Evolutionary conservation across 2,329 filamentous ascomycete species (phyloP), one percentile per base, ranked within the genome.

Genomic region (Aspergillus ruber): DNA sequence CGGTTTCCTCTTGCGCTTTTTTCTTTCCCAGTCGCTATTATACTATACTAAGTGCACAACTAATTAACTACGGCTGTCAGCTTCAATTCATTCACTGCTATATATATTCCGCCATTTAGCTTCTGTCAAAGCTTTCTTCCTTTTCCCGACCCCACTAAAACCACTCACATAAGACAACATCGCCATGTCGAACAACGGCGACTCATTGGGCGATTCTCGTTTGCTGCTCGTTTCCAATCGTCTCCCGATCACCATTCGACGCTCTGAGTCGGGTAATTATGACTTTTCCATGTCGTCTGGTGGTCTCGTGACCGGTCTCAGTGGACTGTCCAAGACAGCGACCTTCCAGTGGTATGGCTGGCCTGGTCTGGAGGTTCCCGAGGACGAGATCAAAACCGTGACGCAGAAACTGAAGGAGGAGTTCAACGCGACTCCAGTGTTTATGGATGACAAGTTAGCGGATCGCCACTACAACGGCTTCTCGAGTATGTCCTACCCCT

Each of bases 311-410:
- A 95, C 88, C 21, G 90, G 90, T 21, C 77, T 96, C 51, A 93
- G 87, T 56, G 90, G 90, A 27, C 74, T 96, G 44, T 84, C 86
- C 61, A 95, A 95, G 71, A 85, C 86, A 20, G 94, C 88, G 29
- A 90, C 83, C 58, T 95, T 95, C 68, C 86, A 90, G 67, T 96
- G 90, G 90, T 96, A 95, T 69, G 90, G 90, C 55, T 96, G 90
- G 90, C 90, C 91, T 1, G 90, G 90, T 27, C 74, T 95, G 36
- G 88, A 95, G 68, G 82, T 96, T 1, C 90, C 90, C 29, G 86
- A 91, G 51, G 79, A 83, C 49, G 90, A 96, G 68, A 77, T 86
- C 40, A 74, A 78, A 3, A 76, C 77, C 42, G 82, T 96, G 68
- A 84, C 81, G 62, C 77, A 84, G 62, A 81, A 84, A 56, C 74